Percentiles rank a stretch among this genome's conserved stretches.
phyloP scores from a whole-genome alignment of 306 rosid genomes.

The Albizia julibrissin region DNA sequence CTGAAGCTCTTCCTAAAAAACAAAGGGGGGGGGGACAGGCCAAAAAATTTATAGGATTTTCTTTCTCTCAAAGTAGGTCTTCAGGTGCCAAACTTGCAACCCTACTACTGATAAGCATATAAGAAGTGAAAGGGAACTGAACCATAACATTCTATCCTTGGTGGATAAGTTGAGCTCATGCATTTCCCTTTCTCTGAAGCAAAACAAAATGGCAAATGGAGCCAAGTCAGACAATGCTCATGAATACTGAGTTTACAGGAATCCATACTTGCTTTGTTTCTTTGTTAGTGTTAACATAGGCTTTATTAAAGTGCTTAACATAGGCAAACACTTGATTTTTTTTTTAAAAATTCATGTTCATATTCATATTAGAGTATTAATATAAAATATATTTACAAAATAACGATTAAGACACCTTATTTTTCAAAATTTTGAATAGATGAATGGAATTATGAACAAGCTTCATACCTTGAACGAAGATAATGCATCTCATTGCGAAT shows the following conservation, averaged over 20 bases:
- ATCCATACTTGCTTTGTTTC: neutral
- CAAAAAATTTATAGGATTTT: constrained; percentile 49
- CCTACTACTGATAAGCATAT: constrained; percentile 69
- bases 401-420: neutral
- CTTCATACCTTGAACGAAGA: constrained; percentile 61
- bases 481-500: constrained; percentile 67
- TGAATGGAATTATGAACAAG: neutral
- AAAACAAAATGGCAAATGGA: neutral
- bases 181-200: constrained; percentile 63
- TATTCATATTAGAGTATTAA: too few species aligned
- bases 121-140: constrained; percentile 57
- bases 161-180: constrained; percentile 51
- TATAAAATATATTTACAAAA: too few species aligned
- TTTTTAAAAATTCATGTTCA: neutral
- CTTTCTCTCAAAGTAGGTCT: constrained; percentile 68
- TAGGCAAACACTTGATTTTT: too few species aligned
- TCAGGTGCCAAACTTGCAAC: constrained; percentile 74
- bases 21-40: neutral
- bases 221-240: neutral
- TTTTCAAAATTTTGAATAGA: neutral
- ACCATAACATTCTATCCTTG: constrained; percentile 53
- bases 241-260: neutral
- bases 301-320: too few species aligned
- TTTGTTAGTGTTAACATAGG: too few species aligned
- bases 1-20: neutral